Percentiles rank a stretch among this genome's conserved stretches.
phyloP scores from a whole-genome alignment of 257 asterid species.

The Knoxia roxburghii region DNA sequence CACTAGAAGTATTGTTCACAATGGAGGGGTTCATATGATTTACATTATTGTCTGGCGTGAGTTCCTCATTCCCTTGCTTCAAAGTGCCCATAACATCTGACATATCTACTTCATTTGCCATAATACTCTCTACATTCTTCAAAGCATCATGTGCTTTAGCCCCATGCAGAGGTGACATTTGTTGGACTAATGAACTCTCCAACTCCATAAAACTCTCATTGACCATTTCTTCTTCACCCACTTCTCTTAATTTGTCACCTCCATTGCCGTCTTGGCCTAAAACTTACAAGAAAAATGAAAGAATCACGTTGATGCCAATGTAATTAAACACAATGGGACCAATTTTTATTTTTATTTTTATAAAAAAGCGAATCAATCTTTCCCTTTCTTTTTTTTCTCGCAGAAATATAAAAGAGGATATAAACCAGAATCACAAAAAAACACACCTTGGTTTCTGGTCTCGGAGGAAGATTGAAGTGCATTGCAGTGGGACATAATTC shows the following conservation, averaged over 20 bases:
- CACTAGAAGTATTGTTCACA: not conserved
- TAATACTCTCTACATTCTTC: conserved; percentile 16
- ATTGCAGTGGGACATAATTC: conserved; percentile 39
- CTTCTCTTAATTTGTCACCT: conserved; percentile 25
- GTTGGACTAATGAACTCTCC: conserved; percentile 23
- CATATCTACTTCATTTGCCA: conserved; percentile 18
- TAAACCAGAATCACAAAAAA: not conserved
- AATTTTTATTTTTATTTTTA: too few species aligned
- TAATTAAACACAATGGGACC: not conserved
- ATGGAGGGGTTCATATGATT: conserved; percentile 19
- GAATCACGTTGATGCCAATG: not conserved
- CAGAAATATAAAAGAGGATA: not conserved
- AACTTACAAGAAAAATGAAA: not conserved
- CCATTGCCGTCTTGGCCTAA: conserved; percentile 21
- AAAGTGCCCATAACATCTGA: conserved; percentile 16
- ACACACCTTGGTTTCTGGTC: conserved; percentile 6
- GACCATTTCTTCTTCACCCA: conserved; percentile 13
- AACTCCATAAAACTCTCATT: conserved; percentile 19
- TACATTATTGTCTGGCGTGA: conserved; percentile 17
- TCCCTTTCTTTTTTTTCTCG: too few species aligned
- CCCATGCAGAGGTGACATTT: conserved; percentile 22
- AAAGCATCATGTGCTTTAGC: conserved; percentile 16
- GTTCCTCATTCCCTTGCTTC: conserved; percentile 23
- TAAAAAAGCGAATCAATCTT: not conserved
- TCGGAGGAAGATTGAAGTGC: conserved; percentile 6